These are phyloP conservation scores for Salvia hispanica DNA, from an alignment of 257 asterid genomes.

Conservation along the genomic window DNA sequence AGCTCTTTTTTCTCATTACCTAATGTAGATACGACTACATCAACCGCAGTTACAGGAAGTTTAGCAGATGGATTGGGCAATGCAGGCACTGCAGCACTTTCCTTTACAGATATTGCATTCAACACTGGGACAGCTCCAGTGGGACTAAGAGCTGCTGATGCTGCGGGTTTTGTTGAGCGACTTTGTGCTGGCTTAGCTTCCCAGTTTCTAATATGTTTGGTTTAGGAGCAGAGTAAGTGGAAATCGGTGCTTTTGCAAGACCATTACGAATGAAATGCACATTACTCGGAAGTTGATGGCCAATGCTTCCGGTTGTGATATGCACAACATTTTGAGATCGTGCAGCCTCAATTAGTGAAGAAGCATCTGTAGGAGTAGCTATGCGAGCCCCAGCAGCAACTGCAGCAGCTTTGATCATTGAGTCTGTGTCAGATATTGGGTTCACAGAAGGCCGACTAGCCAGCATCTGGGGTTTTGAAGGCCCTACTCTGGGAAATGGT, in stretches of 20 bases:
- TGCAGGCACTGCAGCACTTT: constrained; percentile 23
- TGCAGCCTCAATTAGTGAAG: constrained; percentile 62
- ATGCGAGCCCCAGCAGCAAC: constrained; percentile 86
- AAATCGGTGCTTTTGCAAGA: constrained; percentile 53
- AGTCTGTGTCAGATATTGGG: constrained; percentile 46
- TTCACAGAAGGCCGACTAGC: constrained; percentile 41
- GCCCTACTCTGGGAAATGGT: constrained; percentile 36
- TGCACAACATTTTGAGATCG: constrained; percentile 67
- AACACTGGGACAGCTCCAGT: constrained; percentile 30
- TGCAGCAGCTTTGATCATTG: constrained; percentile 80
- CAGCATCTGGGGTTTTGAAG: constrained; percentile 37
- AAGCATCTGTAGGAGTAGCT: constrained; percentile 64
- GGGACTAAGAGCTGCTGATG: constrained; percentile 33
- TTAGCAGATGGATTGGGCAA: constrained; percentile 31
- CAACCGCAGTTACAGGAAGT: constrained; percentile 32
- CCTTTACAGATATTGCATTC: constrained; percentile 30
- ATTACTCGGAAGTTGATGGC: constrained; percentile 69
- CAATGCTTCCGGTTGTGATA: constrained; percentile 54
- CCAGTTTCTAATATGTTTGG: constrained; percentile 40
- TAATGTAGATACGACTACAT: constrained; percentile 29
- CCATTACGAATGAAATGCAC: constrained; percentile 77
- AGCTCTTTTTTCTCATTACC: constrained; percentile 32
- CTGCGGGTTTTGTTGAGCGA: constrained; percentile 40
- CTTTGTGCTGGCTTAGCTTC: constrained; percentile 45
- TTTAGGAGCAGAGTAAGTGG: constrained; percentile 40